Conservation (phyloP, 139 green algal genomes). For the Chlamydomonas schloesseri region DNA sequence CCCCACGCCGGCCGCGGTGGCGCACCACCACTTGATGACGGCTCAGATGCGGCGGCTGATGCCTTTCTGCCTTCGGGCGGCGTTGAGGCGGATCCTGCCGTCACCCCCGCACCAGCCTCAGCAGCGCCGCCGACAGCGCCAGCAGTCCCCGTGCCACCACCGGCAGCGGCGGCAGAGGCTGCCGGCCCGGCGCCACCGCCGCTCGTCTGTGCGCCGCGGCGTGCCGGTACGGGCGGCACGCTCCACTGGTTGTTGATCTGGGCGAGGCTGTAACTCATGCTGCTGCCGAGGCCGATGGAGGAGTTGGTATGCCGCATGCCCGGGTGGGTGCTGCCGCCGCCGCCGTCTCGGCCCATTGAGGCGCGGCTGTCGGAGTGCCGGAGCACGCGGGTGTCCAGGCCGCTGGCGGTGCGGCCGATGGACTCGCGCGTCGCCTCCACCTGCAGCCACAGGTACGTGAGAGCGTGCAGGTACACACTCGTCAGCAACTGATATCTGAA, state of each 20-base stretch:
- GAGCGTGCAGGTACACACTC: no score
- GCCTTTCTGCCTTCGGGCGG: no score
- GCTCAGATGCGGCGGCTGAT: no score
- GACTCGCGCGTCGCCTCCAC: constrained; percentile 8
- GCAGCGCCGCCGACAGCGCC: no score
- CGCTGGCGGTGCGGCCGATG: not conserved
- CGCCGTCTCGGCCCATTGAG: not conserved
- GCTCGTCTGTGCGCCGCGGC: not conserved
- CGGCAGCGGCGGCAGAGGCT: no score
- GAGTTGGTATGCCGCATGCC: not conserved
- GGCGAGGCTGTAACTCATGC: not conserved
- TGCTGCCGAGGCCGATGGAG: not conserved
- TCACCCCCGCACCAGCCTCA: no score
- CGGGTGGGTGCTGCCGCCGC: not conserved
- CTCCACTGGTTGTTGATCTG: constrained; percentile 11
- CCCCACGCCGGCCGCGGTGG: not conserved
- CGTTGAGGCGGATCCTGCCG: no score
- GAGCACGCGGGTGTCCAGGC: not conserved
- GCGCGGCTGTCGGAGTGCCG: not conserved
- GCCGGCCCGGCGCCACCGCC: no score
- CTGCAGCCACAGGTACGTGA: no score
- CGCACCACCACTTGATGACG: no score
- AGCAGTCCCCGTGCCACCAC: no score
- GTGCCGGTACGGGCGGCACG: not conserved
- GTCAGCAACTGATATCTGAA: no score